Evolutionary conservation across 768 basidiomycete genomes (phyloP), one percentile per base, ranked within the genome.

Genomic region (Podaxis sp.): DNA sequence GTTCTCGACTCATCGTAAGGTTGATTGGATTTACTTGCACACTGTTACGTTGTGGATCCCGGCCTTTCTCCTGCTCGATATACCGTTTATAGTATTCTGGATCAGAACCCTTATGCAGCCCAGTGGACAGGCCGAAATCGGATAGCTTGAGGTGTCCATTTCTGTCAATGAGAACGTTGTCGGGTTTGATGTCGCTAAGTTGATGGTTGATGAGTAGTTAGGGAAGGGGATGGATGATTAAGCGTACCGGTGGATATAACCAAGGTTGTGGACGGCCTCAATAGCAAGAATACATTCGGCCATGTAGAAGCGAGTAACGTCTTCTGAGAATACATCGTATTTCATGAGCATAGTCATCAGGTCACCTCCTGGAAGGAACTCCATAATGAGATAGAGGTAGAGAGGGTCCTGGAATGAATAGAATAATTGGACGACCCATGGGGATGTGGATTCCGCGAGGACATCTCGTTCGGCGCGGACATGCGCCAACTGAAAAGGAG

Each of bases 311-410:
- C 96, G 89, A 33, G 95, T 96, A 40, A 99, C 96, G 72, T 99
- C 96, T 75, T 99, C 97, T 6, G 93, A 94, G 78, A 99, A 99
- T 7, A 96, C 91, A 74, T 98, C 96, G 76, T 99, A 99, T 76
- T 98, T 99, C 90, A 99, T 99, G 68, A 99, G 80, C 96, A 99
- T 99, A 12, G 97, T 98, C 96, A 99, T 99, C 66, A 99, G 81
- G 74, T 99, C 96, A n/a, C 96, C 96, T 50, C 96, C 96, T 40
- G 87, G 86, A 49, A 87, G 80, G 68, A 85, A 85, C 66, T 84
- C 84, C 96, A 99, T 99, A 80, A 99, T 92, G 64, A 99, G 86
- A 78, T 98, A 99, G 28, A 99, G 87, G 72, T 96, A 98, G 57
- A 93, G 80, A 1, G 92, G 87, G 74, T 99, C 97, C 75, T 99